These are phyloP conservation scores for Ogataea corticis DNA, from an alignment of 805 yeast genomes.

Conservation along the genomic window DNA sequence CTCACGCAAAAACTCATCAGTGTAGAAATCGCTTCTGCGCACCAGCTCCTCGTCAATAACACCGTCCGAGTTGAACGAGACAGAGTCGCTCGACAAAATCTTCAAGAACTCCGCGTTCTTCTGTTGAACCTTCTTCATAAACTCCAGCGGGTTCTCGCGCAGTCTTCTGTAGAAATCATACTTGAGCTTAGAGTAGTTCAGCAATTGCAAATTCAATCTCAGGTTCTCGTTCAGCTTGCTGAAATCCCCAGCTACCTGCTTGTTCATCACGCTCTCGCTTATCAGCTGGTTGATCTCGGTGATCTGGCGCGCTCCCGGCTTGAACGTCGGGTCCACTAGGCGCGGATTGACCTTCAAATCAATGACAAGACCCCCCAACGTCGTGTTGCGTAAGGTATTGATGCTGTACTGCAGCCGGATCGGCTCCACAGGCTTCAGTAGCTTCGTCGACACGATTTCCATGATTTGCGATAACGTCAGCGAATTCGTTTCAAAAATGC, in stretches of 20 bases:
- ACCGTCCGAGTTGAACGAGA: conserved; percentile 35
- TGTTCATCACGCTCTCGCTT: conserved; percentile 44
- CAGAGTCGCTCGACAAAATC: conserved; percentile 76
- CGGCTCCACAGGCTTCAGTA: conserved; percentile 78
- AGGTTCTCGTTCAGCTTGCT: conserved; percentile 36
- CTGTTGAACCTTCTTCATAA: conserved; percentile 70
- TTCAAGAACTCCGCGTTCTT: conserved; percentile 84
- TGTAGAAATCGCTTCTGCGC: conserved; percentile 79
- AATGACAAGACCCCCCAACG: conserved; percentile 75
- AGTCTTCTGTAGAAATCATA: conserved; percentile 77
- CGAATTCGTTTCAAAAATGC: conserved; percentile 49
- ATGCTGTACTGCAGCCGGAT: conserved; percentile 73
- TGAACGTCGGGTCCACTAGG: conserved; percentile 39
- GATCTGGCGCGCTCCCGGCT: conserved; percentile 37
- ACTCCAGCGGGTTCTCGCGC: conserved; percentile 73
- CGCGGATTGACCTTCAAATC: conserved; percentile 64
- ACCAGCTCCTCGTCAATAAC: conserved; percentile 76
- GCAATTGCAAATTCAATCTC: conserved; percentile 50
- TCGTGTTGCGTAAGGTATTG: conserved; percentile 72
- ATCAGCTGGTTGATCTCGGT: conserved; percentile 44
- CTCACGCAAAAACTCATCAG: conserved; percentile 74
- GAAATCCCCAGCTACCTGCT: conserved; percentile 41
- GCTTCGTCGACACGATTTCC: conserved; percentile 64
- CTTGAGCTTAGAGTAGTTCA: conserved; percentile 59
- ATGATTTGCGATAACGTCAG: conserved; percentile 72